Evolutionary conservation across 148 eudicot genomes (phyloP).

Genomic region (Persicaria tinctoria): DNA sequence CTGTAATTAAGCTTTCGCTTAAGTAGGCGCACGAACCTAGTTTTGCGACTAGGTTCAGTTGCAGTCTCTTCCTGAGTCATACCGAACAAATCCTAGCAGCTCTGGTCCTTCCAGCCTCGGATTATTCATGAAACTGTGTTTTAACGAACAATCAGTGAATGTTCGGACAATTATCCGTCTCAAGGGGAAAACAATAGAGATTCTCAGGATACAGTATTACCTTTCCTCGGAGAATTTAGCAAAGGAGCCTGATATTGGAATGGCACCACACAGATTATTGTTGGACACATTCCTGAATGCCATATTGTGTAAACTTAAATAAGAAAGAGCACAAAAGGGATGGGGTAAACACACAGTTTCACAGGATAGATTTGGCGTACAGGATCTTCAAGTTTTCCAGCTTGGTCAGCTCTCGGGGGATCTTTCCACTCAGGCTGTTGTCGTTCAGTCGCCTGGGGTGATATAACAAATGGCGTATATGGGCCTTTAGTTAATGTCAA

Average conservation of each 20-base stretch:
- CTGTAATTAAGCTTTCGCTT: not conserved
- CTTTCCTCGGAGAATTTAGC: slow-evolving; percentile 71
- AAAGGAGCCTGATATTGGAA: slow-evolving; percentile 64
- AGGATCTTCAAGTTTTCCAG: slow-evolving; percentile 53
- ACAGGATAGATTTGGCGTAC: slow-evolving; percentile 22
- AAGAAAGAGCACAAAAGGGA: not conserved
- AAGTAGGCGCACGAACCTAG: not conserved
- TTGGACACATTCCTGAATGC: slow-evolving; percentile 58
- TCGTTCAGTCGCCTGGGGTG: slow-evolving; percentile 43
- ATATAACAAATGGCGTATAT: not conserved
- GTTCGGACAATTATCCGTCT: not conserved
- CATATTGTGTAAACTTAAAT: not conserved
- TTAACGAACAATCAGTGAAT: not conserved
- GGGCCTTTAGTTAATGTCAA: too few species aligned
- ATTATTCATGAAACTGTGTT: slow-evolving; percentile 56
- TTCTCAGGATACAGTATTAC: slow-evolving; percentile 20
- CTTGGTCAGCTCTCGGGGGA: slow-evolving; percentile 59
- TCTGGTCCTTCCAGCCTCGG: slow-evolving; percentile 78
- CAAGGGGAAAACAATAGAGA: not conserved
- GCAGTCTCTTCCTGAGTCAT: slow-evolving; percentile 48
- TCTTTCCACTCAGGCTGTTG: slow-evolving; percentile 56
- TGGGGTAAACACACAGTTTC: not conserved
- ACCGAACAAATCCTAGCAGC: slow-evolving; percentile 60
- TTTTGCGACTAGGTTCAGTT: slow-evolving; percentile 28
- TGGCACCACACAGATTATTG: slow-evolving; percentile 69